A percentile compares a stretch with the other conserved stretches of the same genome.
phyloP scores from a whole-genome alignment of 331 rosid genomes.

The Dryas integrifolia region DNA sequence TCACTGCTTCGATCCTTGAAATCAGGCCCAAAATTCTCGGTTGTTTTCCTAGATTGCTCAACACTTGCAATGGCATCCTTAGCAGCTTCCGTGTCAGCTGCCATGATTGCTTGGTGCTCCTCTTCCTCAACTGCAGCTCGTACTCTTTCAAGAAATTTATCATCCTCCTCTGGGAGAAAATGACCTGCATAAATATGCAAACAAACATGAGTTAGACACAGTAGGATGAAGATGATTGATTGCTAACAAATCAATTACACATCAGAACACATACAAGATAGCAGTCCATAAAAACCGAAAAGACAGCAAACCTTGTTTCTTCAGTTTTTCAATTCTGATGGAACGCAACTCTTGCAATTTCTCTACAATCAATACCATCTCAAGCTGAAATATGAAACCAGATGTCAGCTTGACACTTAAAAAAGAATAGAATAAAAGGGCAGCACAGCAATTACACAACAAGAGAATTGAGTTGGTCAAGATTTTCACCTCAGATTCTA shows the following conservation, averaged over 20 bases:
- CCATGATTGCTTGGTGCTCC: constrained; percentile 82
- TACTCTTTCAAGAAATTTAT: constrained; percentile 74
- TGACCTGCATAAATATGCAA: constrained; percentile 55
- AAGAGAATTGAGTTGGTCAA: background rate
- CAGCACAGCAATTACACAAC: constrained; percentile 6
- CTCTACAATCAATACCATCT: constrained; percentile 69
- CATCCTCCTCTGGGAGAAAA: constrained; percentile 88
- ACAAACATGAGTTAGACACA: background rate
- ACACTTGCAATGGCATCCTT: constrained; percentile 81
- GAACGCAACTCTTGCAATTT: constrained; percentile 81
- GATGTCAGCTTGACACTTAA: constrained; percentile 3
- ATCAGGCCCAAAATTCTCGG: constrained; percentile 34
- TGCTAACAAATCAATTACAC: background rate
- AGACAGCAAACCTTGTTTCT: constrained; percentile 61
- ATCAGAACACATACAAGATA: constrained; percentile 14
- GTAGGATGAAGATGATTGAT: background rate
- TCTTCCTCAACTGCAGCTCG: constrained; percentile 89
- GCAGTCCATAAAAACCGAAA: constrained; percentile 13
- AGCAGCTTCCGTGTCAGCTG: constrained; percentile 77
- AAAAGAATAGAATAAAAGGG: background rate
- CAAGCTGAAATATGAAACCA: constrained; percentile 54
- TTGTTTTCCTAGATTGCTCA: constrained; percentile 67
- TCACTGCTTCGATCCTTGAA: constrained; percentile 36
- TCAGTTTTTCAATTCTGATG: constrained; percentile 74
- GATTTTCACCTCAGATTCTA: constrained; percentile 69